Evolutionary conservation across 345 rosid genomes (phyloP).

Genomic region (Populus pruinosa): DNA sequence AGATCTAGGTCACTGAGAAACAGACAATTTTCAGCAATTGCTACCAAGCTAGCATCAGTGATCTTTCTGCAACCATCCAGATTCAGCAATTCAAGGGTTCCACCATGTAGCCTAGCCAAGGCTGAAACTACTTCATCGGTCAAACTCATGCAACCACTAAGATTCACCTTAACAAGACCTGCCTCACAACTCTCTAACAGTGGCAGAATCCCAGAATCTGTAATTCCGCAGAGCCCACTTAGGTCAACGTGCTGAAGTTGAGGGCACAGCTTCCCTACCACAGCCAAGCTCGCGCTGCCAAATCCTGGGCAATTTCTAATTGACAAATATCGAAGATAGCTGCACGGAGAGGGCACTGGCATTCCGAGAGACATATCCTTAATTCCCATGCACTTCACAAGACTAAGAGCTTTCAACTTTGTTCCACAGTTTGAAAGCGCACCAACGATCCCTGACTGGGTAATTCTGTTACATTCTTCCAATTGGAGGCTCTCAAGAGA

Average conservation of each 20-base stretch:
- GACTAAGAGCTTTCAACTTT: constrained; percentile 51
- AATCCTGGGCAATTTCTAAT: constrained; percentile 65
- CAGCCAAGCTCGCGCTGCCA: constrained; percentile 51
- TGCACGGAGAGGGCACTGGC: constrained; percentile 30
- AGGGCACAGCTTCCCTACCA: constrained; percentile 59
- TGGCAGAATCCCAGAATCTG: constrained; percentile 60
- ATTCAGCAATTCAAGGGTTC: constrained; percentile 70
- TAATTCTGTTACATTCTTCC: constrained; percentile 60
- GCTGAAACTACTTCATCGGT: constrained; percentile 56
- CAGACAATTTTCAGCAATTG: constrained; percentile 64
- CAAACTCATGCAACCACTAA: constrained; percentile 69
- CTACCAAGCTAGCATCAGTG: constrained; percentile 57
- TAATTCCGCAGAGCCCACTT: constrained; percentile 50
- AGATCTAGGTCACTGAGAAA: constrained; percentile 75
- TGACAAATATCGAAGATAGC: constrained; percentile 51
- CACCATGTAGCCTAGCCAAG: constrained; percentile 56
- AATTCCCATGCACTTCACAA: constrained; percentile 63
- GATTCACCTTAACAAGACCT: constrained; percentile 74
- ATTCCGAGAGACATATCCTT: constrained; percentile 39
- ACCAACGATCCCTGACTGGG: constrained; percentile 47
- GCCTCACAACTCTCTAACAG: constrained; percentile 48
- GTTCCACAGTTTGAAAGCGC: constrained; percentile 42
- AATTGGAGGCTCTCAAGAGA: constrained; percentile 70
- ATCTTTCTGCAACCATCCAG: constrained; percentile 69
- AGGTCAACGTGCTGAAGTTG: constrained; percentile 61